Evolutionary conservation across 495 filamentous ascomycete species (phyloP).

Genomic region (Hyaloscypha finlandica): DNA sequence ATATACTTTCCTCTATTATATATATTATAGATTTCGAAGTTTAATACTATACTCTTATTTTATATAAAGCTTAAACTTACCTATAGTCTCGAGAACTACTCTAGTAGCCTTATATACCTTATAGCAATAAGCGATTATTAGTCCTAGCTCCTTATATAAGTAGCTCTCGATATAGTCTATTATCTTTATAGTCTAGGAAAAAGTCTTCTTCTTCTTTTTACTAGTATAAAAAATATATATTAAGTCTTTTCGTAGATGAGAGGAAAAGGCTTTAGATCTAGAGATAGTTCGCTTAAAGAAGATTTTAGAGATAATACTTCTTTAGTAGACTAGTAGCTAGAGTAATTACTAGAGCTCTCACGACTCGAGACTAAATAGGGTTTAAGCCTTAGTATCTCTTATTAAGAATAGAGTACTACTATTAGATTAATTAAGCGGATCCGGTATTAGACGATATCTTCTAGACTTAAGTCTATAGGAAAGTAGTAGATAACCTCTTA

Average conservation of each 20-base stretch:
- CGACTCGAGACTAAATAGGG: no score
- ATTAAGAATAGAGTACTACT: slow-evolving; percentile 12
- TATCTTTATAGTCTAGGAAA: not conserved
- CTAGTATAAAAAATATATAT: not conserved
- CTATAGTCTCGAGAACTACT: not conserved
- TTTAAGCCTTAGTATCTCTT: slow-evolving; percentile 2
- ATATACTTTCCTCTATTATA: not conserved
- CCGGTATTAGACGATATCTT: not conserved
- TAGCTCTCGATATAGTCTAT: not conserved
- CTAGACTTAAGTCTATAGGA: slow-evolving; percentile 3
- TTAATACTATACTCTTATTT: not conserved
- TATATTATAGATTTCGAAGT: not conserved
- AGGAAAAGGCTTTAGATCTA: not conserved
- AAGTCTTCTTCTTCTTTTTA: not conserved
- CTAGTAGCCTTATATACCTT: not conserved
- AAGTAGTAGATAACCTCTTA: slow-evolving; percentile 13
- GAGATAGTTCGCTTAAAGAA: no score
- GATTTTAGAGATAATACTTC: no score
- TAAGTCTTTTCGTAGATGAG: not conserved
- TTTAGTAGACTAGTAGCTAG: no score
- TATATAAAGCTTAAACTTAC: not conserved
- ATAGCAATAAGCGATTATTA: not conserved
- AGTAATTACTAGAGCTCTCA: no score
- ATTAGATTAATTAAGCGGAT: slow-evolving; percentile 9
- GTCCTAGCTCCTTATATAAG: not conserved